These are phyloP conservation scores for Sordariomycetes sp. DNA, from an alignment of 2,329 filamentous ascomycete genomes.

Conservation along the genomic window DNA sequence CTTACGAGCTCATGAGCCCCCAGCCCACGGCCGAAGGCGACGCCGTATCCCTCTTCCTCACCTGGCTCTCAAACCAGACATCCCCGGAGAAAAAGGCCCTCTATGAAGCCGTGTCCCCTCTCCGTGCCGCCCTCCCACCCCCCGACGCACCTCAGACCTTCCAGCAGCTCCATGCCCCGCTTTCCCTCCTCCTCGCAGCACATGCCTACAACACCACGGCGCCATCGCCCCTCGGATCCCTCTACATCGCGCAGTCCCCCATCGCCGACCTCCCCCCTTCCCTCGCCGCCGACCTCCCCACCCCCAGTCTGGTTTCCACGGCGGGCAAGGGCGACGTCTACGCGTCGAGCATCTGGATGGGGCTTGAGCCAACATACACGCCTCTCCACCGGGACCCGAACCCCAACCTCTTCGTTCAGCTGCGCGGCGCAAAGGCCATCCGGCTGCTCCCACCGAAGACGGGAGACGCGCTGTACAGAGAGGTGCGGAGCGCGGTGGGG, in stretches of 20 bases:
- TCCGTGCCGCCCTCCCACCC: slow-evolving; percentile 9
- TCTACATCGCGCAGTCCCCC: slow-evolving; percentile 80
- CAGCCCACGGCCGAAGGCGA: slow-evolving; percentile 7
- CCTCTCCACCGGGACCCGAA: slow-evolving; percentile 89
- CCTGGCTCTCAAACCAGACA: slow-evolving; percentile 11
- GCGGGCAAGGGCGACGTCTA: slow-evolving; percentile 77
- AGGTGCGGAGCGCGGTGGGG: slow-evolving; percentile 27
- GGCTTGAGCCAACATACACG: slow-evolving; percentile 74
- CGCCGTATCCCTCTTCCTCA: slow-evolving; percentile 11
- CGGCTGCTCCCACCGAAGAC: slow-evolving; percentile 53
- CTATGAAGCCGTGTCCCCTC: slow-evolving; percentile 2
- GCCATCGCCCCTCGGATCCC: slow-evolving; percentile 17
- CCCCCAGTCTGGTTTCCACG: slow-evolving; percentile 46
- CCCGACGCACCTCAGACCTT: slow-evolving; percentile 21
- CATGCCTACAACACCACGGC: slow-evolving; percentile 29
- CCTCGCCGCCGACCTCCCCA: slow-evolving; percentile 53
- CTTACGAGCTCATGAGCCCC: slow-evolving; percentile 23
- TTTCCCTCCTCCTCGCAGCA: slow-evolving; percentile 50
- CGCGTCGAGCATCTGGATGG: slow-evolving; percentile 76
- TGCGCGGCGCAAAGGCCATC: slow-evolving; percentile 59
- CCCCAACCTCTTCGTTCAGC: slow-evolving; percentile 80
- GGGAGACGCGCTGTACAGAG: slow-evolving; percentile 51
- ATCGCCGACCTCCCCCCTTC: slow-evolving; percentile 51
- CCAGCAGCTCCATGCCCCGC: slow-evolving; percentile 42
- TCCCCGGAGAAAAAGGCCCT: neutral